phyloP scores from a whole-genome alignment of 2,329 filamentous ascomycete species.

The Lasiodiplodia sp. region DNA sequence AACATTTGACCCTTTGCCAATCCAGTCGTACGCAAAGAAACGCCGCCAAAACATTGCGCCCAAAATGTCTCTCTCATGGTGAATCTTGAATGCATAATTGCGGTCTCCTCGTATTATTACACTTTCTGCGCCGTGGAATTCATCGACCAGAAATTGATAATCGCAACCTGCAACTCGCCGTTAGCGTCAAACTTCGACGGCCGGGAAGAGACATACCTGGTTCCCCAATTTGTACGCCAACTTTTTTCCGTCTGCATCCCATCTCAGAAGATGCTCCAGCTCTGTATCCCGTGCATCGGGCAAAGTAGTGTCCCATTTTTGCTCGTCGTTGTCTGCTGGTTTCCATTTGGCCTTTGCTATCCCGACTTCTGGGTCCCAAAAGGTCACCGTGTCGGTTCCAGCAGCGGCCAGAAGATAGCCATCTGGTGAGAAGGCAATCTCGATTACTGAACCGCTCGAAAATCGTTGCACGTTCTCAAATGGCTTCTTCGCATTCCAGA shows the following conservation, averaged over 20 bases:
- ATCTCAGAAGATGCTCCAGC: constrained; percentile 42
- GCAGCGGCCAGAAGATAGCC: constrained; percentile 53
- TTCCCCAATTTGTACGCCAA: constrained; percentile 47
- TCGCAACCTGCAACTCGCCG: constrained; percentile 40
- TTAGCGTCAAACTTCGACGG: not conserved
- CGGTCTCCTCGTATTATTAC: constrained; percentile 22
- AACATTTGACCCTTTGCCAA: constrained; percentile 8
- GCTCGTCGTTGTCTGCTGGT: constrained; percentile 32
- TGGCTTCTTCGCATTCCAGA: constrained; percentile 51
- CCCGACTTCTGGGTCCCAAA: constrained; percentile 52
- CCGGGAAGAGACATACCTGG: constrained; percentile 37
- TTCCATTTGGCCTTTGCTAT: constrained; percentile 46
- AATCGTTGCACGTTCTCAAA: constrained; percentile 43
- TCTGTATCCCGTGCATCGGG: constrained; percentile 39
- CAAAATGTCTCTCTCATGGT: constrained; percentile 25
- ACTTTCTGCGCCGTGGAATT: constrained; percentile 22
- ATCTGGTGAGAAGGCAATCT: constrained; percentile 54
- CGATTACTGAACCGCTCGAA: constrained; percentile 45
- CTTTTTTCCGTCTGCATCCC: constrained; percentile 48
- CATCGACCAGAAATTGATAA: constrained; percentile 42
- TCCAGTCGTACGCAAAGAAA: constrained; percentile 20
- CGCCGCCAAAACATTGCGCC: constrained; percentile 26
- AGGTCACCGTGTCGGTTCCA: constrained; percentile 51
- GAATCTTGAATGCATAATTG: constrained; percentile 26
- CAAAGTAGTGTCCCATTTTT: constrained; percentile 30